A percentile compares a stretch with the other conserved stretches of the same genome.
These are phyloP conservation scores for Panicum hallii DNA, from an alignment of 202 grass and related monocot species.

Conservation along the genomic window DNA sequence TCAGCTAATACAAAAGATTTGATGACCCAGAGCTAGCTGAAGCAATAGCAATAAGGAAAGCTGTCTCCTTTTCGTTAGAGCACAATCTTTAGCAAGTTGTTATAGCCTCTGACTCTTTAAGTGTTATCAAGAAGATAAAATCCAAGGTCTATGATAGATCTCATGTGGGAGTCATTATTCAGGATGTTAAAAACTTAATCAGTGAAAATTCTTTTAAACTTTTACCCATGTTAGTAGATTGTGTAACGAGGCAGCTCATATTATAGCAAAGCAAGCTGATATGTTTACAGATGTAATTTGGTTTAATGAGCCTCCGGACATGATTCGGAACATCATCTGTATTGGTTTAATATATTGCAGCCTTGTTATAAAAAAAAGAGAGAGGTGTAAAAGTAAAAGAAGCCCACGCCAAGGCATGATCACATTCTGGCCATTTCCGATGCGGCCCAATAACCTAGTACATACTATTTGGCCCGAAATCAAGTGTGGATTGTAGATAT, in stretches of 20 bases:
- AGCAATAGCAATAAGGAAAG: background rate
- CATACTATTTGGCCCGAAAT: too few species aligned
- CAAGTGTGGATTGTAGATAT: too few species aligned
- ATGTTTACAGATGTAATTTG: too few species aligned
- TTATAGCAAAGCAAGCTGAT: too few species aligned
- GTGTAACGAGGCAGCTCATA: background rate
- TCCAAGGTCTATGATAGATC: background rate
- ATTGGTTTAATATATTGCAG: background rate
- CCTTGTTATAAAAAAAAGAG: too few species aligned
- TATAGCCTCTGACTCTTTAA: background rate
- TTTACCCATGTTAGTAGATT: too few species aligned
- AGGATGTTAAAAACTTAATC: background rate
- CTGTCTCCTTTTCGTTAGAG: background rate
- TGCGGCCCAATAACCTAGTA: background rate
- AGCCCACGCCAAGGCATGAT: too few species aligned
- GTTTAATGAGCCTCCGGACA: too few species aligned
- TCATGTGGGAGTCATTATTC: too few species aligned
- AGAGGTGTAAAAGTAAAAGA: too few species aligned
- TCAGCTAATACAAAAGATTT: background rate
- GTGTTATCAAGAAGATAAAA: background rate
- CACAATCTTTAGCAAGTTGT: background rate
- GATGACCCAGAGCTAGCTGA: background rate
- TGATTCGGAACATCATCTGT: too few species aligned
- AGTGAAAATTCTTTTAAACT: background rate
- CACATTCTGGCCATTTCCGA: background rate